These are phyloP conservation scores for Exutisphaerella laricina DNA, from an alignment of 2,329 filamentous ascomycete genomes.

Conservation along the genomic window DNA sequence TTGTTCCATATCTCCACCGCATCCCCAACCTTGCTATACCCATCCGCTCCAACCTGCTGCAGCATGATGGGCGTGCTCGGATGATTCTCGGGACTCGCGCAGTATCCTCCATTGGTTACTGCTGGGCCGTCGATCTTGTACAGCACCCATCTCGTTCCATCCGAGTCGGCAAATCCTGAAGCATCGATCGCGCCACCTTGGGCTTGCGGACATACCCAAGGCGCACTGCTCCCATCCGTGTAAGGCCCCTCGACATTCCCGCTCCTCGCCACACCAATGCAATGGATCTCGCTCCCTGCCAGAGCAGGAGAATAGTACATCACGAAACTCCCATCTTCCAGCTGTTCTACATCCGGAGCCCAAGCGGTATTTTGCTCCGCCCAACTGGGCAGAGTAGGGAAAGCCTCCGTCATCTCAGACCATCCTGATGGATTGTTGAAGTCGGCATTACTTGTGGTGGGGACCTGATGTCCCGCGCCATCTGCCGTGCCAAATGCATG, in stretches of 20 bases:
- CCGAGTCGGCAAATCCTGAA: conserved; percentile 52
- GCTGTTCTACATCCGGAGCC: conserved; percentile 53
- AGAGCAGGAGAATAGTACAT: conserved; percentile 26
- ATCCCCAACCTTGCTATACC: conserved; percentile 27
- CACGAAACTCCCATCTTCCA: conserved; percentile 28
- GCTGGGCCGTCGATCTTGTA: conserved; percentile 64
- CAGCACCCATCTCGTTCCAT: conserved; percentile 53
- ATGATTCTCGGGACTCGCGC: conserved; percentile 34
- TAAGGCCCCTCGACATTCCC: conserved; percentile 21
- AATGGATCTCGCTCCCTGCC: conserved; percentile 21
- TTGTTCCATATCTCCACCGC: conserved; percentile 20
- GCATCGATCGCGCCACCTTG: conserved; percentile 52
- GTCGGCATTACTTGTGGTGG: conserved; percentile 46
- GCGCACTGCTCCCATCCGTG: conserved; percentile 15
- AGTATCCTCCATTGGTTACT: conserved; percentile 34
- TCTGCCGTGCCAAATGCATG: conserved; percentile 46
- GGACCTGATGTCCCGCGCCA: conserved; percentile 41
- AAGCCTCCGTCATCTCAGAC: conserved; percentile 41
- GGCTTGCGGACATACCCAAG: conserved; percentile 20
- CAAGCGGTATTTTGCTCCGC: conserved; percentile 37
- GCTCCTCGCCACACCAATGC: conserved; percentile 22
- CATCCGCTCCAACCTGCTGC: conserved; percentile 49
- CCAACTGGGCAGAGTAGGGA: conserved; percentile 31
- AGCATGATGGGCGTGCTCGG: conserved; percentile 53
- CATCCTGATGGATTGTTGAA: conserved; percentile 43